A percentile compares a stretch with the other conserved stretches of the same genome.
These are phyloP conservation scores for Fraxinus dipetala DNA, from an alignment of 305 asterid genomes.

Conservation along the genomic window DNA sequence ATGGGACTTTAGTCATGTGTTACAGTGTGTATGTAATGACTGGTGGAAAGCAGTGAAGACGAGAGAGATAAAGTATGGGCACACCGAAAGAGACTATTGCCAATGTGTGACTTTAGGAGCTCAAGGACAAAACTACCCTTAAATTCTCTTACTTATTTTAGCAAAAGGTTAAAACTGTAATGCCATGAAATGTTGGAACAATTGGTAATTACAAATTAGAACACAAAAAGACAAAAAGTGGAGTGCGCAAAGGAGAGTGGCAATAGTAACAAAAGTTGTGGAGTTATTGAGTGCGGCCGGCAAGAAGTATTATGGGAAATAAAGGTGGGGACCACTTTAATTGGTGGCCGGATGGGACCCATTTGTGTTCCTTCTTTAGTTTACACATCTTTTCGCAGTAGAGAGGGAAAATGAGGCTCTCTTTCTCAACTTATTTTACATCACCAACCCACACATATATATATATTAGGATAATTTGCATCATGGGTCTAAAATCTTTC, in stretches of 20 bases:
- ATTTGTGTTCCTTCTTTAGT: neutral
- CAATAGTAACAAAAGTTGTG: neutral
- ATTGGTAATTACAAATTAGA: neutral
- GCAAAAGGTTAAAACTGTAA: neutral
- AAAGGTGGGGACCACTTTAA: neutral
- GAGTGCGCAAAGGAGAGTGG: neutral
- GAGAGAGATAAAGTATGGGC: conserved; percentile 1
- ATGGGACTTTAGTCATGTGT: conserved; percentile 60
- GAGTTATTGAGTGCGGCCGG: neutral
- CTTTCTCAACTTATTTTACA: neutral
- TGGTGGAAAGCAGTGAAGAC: conserved; percentile 23
- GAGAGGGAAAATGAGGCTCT: neutral
- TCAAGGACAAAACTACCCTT: neutral
- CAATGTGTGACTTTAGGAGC: neutral
- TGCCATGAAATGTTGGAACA: neutral
- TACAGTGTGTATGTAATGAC: conserved; percentile 32
- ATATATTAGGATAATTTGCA: neutral
- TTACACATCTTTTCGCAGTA: neutral
- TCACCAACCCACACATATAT: neutral
- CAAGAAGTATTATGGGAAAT: neutral
- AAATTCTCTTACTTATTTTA: no score
- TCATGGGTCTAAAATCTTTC: neutral
- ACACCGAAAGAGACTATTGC: neutral
- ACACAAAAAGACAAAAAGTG: neutral
- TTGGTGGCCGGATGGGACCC: neutral